phyloP scores from a whole-genome alignment of 1,284 basidiomycete species.

The Chalciporus sp. region DNA sequence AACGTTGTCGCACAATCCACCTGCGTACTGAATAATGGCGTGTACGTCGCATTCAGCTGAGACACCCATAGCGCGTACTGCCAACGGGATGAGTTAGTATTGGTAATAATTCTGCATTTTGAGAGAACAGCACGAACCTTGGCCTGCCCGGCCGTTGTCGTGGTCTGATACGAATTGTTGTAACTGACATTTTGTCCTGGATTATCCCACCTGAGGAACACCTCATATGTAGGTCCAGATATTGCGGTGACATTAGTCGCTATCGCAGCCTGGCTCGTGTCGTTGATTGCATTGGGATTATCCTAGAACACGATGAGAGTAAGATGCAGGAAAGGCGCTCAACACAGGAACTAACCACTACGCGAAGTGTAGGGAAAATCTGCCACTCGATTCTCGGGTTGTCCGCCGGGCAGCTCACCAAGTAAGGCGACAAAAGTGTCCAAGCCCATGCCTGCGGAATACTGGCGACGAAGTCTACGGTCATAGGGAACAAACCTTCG shows the following conservation, averaged over 20 bases:
- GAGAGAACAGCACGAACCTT: slow-evolving; percentile 20
- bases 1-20: slow-evolving; percentile 46
- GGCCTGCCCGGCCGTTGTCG: slow-evolving; percentile 44
- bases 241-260: slow-evolving; percentile 52
- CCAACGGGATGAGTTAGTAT: too few species aligned
- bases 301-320: slow-evolving; percentile 18
- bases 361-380: slow-evolving; percentile 54
- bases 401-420: slow-evolving; percentile 56
- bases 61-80: slow-evolving; percentile 53
- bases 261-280: slow-evolving; percentile 35
- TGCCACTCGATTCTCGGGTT: slow-evolving; percentile 61
- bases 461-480: slow-evolving; percentile 42
- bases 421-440: slow-evolving; percentile 62
- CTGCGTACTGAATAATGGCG: slow-evolving; percentile 47
- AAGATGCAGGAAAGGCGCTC: too few species aligned
- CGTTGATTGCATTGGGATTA: slow-evolving; percentile 33
- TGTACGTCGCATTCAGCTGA: slow-evolving; percentile 69
- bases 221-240: slow-evolving; percentile 47
- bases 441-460: slow-evolving; percentile 66
- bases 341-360: slow-evolving; percentile 36
- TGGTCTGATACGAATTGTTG: slow-evolving; percentile 55
- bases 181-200: slow-evolving; percentile 56
- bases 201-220: slow-evolving; percentile 57
- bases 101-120: too few species aligned
- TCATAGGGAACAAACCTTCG: slow-evolving; percentile 64